Base-by-base conservation (phyloP, 129 eudicot species). In the Pittosporum tobira region DNA sequence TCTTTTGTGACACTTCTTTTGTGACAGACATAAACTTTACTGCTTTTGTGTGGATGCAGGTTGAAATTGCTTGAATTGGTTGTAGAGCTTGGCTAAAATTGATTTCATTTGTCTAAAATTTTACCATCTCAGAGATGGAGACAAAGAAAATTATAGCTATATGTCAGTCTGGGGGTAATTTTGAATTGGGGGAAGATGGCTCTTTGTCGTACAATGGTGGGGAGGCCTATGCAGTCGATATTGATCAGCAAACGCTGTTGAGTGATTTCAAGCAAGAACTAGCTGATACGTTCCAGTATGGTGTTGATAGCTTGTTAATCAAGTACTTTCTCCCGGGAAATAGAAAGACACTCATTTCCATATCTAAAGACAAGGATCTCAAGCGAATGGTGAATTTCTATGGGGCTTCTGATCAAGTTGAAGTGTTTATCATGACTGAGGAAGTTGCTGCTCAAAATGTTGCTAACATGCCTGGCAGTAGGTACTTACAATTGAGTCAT, bases 291-390 rank as follows among this genome's bases (percentile, higher is more conserved):
- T 89, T 79, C 56, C 77, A 76, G 21, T 79, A 75, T 68, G 64
- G 65, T 51, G 70, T 55, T 24, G 82, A 79, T 31, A 69, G 65
- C 67, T 77, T 89, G 86, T 48, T 78, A 37, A 77, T 89, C 51
- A 89, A 89, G 77, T 89, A 89, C 71, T 89, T 89, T 27, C 93
- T 89, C 42, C 97, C 97, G 0, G 93, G 93, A 59, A 85, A 89
- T 59, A 67, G 62, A 63, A 89, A 81, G 80, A 89, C 97, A 6
- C 81, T 82, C 60, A 89, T 89, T 53, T 85, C 86, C 29, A 71
- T 89, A 27, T 89, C 93, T 3, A 84, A 82, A 50, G 97, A 89
- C 26, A 89, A 82, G 75, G 97, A 89, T 65, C 91, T 89, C 66
- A 79, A 79, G 48, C 86, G 97, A 66, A 89, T 89, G 95, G 69